These are phyloP conservation scores for Tillandsia leiboldiana DNA, from an alignment of 176 grass and related monocot genomes.

Conservation along the genomic window DNA sequence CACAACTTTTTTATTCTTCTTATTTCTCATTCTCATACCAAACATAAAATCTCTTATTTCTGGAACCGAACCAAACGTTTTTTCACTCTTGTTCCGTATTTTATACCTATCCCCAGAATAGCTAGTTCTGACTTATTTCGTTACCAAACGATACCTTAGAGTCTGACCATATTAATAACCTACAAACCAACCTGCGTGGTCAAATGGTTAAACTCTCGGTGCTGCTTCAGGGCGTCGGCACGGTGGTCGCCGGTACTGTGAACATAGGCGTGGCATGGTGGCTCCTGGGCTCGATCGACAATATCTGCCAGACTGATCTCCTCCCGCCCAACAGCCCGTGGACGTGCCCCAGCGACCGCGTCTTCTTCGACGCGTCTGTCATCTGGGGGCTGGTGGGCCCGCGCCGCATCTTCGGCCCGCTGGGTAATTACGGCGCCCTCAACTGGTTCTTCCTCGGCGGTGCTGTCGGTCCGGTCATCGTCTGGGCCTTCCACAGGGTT, in stretches of 20 bases:
- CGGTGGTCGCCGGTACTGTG: slow-evolving; percentile 57
- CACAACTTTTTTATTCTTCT: no score
- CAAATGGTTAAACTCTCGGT: no score
- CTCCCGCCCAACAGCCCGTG: slow-evolving; percentile 60
- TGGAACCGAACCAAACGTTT: no score
- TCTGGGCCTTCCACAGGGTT: slow-evolving; percentile 43
- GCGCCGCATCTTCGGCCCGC: slow-evolving; percentile 37
- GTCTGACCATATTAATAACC: no score
- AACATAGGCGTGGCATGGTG: slow-evolving; percentile 63
- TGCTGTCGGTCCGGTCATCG: slow-evolving; percentile 41
- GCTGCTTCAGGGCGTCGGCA: slow-evolving; percentile 36
- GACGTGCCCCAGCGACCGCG: slow-evolving; percentile 53
- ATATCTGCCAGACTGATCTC: slow-evolving; percentile 37
- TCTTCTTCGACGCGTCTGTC: slow-evolving; percentile 82
- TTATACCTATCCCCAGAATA: no score
- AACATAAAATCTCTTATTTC: no score
- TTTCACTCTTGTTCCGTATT: no score
- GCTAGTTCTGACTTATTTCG: no score
- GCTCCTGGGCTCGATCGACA: slow-evolving; percentile 47
- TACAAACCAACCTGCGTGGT: no score
- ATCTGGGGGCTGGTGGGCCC: slow-evolving; percentile 78
- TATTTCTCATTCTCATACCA: no score
- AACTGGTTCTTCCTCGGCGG: slow-evolving; percentile 80
- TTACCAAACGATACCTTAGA: no score
- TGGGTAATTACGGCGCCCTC: slow-evolving; percentile 39